These are phyloP conservation scores for Lepidium africanum DNA, from an alignment of 345 rosid genomes.

Conservation along the genomic window DNA sequence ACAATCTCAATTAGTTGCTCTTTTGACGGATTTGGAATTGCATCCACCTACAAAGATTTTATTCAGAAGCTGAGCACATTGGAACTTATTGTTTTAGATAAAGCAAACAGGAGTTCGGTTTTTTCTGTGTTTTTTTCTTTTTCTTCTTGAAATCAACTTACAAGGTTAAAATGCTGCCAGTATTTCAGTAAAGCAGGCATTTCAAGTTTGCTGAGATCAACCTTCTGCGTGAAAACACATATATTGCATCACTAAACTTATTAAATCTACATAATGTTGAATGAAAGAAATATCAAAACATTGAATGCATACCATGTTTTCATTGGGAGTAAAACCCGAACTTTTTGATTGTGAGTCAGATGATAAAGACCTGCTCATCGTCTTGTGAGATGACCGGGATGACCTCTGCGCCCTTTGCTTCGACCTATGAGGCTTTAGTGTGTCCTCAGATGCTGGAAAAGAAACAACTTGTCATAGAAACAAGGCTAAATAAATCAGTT, in stretches of 20 bases:
- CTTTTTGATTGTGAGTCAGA: slow-evolving; percentile 62
- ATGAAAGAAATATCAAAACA: not conserved
- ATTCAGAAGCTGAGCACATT: not conserved
- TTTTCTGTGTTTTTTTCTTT: not conserved
- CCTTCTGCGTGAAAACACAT: slow-evolving; percentile 38
- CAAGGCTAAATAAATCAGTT: not conserved
- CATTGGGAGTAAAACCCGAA: slow-evolving; percentile 53
- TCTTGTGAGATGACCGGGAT: slow-evolving; percentile 52
- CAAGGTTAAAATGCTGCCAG: slow-evolving; percentile 89
- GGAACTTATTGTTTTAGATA: not conserved
- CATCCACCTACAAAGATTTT: slow-evolving; percentile 48
- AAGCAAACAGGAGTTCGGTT: not conserved
- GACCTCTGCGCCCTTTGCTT: slow-evolving; percentile 51
- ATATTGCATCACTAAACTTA: not conserved
- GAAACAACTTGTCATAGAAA: slow-evolving; percentile 27
- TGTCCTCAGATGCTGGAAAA: slow-evolving; percentile 36
- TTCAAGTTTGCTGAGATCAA: slow-evolving; percentile 89
- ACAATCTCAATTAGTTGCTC: slow-evolving; percentile 78
- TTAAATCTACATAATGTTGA: not conserved
- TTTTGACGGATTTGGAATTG: slow-evolving; percentile 79
- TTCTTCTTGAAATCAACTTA: slow-evolving; percentile 28
- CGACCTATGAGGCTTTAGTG: slow-evolving; percentile 59
- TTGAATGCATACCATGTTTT: slow-evolving; percentile 38
- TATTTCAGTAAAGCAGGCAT: slow-evolving; percentile 84
- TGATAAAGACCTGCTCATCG: slow-evolving; percentile 54